Percentiles rank a stretch among this genome's conserved stretches.
These are phyloP conservation scores for Nicotiana noctiflora DNA, from an alignment of 257 asterid genomes.

Conservation along the genomic window DNA sequence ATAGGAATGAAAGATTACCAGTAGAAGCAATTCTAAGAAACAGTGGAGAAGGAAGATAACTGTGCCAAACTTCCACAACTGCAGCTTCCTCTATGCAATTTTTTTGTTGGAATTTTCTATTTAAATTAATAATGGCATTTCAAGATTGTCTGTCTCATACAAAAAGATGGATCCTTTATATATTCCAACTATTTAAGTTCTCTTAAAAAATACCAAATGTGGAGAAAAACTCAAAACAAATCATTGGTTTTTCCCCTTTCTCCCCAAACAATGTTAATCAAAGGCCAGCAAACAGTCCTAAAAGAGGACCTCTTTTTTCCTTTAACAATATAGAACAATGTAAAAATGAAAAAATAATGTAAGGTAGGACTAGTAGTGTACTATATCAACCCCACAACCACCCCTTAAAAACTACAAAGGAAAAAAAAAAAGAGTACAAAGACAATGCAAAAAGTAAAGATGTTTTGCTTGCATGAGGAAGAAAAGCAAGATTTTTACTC, in stretches of 20 bases:
- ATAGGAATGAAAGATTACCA: not conserved
- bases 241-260: conserved; percentile 41
- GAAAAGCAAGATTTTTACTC: conserved; percentile 32
- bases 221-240: conserved; percentile 25
- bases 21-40: too few relatives aligned
- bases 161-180: conserved; percentile 1
- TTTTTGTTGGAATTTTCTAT: not conserved
- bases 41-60: conserved; percentile 7
- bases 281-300: conserved; percentile 25
- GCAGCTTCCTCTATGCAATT: not conserved
- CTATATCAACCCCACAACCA: conserved; percentile 31
- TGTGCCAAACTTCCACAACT: not conserved
- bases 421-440: conserved; percentile 24
- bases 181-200: conserved; percentile 5
- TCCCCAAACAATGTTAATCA: conserved; percentile 47
- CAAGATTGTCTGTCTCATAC: not conserved
- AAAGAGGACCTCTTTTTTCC: conserved; percentile 9
- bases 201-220: conserved; percentile 10
- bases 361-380: conserved; percentile 10
- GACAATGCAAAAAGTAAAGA: conserved; percentile 38
- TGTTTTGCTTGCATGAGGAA: conserved; percentile 40
- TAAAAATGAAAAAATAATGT: not conserved
- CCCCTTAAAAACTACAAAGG: conserved; percentile 6
- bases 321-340: conserved; percentile 21
- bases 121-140: not conserved